Evolutionary conservation across 2,329 filamentous ascomycete species (phyloP), one percentile per base, ranked within the genome.

Genomic region (Cordyceps javanica): DNA sequence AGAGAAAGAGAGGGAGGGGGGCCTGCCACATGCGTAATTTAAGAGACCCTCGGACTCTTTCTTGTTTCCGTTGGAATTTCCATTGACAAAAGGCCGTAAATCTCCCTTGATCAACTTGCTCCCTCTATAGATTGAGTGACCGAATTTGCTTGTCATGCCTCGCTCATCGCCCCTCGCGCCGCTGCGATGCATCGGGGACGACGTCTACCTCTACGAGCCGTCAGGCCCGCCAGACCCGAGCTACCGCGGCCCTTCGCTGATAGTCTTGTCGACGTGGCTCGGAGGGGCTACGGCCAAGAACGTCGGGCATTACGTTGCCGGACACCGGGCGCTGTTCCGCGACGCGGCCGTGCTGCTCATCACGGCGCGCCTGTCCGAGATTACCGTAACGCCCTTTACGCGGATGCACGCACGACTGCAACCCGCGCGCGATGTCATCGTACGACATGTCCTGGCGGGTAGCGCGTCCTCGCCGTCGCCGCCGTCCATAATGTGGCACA

Each of bases 211-310:
- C 13, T 55, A 54, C 36, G 57, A 58, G 28, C 57, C 57, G 25
- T 28, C 42, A 23, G 46, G 36, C 9, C 38, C 46, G 19, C 5
- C 46, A 7, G 55, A 57, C 11, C 21, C 49, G 1, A 38, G 30
- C 9, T 48, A 42, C 36, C 32, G 36, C 25, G 57, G 50, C 0
- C 57, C 57, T 3, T 54, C 50, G 8, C 46, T 59, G 38, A 56
- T 59, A 5, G 46, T 59, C 23, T 7, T 59, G 46, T 25, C 23
- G 28, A 59, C 58, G 8, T 59, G 58, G 58, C 53, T 59, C 19
- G 58, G 58, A 2, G 58, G 58, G 13, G 45, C 58, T 11, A 44
- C 58, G 26, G 34, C 46, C 10, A 51, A 39, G 21, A 50, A 52
- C 8, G 48, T 59, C 7, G 32, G 23, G 9, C 45, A 19, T 25